These are phyloP conservation scores for Oxyria digyna DNA, from an alignment of 148 eudicot genomes.

Conservation along the genomic window DNA sequence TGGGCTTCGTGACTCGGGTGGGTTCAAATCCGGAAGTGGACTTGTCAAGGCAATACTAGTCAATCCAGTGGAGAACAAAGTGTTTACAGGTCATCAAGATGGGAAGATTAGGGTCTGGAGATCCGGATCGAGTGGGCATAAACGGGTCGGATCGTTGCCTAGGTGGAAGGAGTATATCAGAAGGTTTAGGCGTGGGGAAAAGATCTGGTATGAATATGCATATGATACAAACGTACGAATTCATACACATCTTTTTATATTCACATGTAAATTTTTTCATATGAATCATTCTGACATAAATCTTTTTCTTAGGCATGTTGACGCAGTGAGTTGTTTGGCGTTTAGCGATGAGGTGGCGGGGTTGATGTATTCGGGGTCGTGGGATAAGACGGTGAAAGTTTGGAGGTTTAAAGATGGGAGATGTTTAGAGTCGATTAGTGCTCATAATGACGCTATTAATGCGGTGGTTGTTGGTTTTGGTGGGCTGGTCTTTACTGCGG, in stretches of 20 bases:
- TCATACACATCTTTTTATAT: too few relatives aligned
- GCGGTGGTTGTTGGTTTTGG: conserved; percentile 7
- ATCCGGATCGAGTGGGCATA: conserved; percentile 5
- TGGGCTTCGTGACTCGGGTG: conserved; percentile 45
- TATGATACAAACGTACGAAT: too few relatives aligned
- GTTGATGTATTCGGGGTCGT: conserved; percentile 69
- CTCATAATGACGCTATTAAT: conserved; percentile 3
- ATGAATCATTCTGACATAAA: too few relatives aligned
- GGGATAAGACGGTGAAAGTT: conserved; percentile 60
- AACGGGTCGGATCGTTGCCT: conserved; percentile 61
- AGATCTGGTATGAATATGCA: too few relatives aligned
- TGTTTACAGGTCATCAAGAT: conserved; percentile 86
- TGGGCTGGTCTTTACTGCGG: conserved; percentile 4
- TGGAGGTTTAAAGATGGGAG: background rate
- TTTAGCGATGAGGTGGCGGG: conserved; percentile 34
- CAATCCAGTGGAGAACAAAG: conserved; percentile 9
- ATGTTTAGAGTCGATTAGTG: conserved; percentile 7
- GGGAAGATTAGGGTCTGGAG: conserved; percentile 81
- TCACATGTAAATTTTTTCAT: too few relatives aligned
- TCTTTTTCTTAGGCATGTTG: conserved; percentile 58
- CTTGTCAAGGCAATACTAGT: conserved; percentile 68
- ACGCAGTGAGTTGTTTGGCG: conserved; percentile 69
- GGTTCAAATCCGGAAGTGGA: conserved; percentile 68
- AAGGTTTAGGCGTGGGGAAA: conserved; percentile 45
- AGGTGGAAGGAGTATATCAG: conserved; percentile 36